Percentiles rank a stretch among this genome's conserved stretches.
Evolutionary conservation across 2,329 filamentous ascomycete species (phyloP).

Genomic region (Aspergillus luchuensis): DNA sequence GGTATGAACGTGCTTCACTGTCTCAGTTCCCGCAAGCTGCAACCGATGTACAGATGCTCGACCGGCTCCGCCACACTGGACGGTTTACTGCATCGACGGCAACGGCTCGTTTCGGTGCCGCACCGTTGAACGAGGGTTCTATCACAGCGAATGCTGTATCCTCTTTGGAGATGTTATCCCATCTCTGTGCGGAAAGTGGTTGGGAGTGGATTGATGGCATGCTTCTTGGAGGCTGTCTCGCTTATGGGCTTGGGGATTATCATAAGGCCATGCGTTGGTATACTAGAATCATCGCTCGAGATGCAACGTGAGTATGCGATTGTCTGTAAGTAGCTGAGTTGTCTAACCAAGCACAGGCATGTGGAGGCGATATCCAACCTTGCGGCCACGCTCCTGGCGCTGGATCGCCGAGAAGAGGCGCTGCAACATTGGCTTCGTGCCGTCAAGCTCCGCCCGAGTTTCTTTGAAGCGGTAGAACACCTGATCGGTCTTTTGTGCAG

Average conservation of each 20-base stretch:
- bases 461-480: conserved; percentile 94
- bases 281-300: conserved; percentile 58
- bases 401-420: conserved; percentile 80
- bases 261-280: conserved; percentile 63
- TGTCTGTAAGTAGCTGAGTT: conserved; percentile 10
- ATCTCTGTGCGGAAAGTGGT: conserved; percentile 73
- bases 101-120: conserved; percentile 36
- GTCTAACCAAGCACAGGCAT: conserved; percentile 59
- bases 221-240: conserved; percentile 84
- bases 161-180: conserved; percentile 71
- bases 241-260: conserved; percentile 86
- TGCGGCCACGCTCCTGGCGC: conserved; percentile 82
- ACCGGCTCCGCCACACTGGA: conserved; percentile 36
- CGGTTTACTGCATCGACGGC: conserved; percentile 31
- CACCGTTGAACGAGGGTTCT: conserved; percentile 39
- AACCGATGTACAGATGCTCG: conserved; percentile 32
- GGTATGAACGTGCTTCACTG: conserved; percentile 28
- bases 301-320: conserved; percentile 53
- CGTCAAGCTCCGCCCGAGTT: conserved; percentile 79
- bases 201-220: conserved; percentile 95
- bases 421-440: conserved; percentile 82
- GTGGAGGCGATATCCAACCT: conserved; percentile 93
- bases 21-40: conserved; percentile 29
- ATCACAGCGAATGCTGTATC: conserved; percentile 61
- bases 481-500: conserved; percentile 83